These are phyloP conservation scores for Powellomyces hirtus DNA, from an alignment of 192 early-diverging fungal genomes.

Conservation along the genomic window DNA sequence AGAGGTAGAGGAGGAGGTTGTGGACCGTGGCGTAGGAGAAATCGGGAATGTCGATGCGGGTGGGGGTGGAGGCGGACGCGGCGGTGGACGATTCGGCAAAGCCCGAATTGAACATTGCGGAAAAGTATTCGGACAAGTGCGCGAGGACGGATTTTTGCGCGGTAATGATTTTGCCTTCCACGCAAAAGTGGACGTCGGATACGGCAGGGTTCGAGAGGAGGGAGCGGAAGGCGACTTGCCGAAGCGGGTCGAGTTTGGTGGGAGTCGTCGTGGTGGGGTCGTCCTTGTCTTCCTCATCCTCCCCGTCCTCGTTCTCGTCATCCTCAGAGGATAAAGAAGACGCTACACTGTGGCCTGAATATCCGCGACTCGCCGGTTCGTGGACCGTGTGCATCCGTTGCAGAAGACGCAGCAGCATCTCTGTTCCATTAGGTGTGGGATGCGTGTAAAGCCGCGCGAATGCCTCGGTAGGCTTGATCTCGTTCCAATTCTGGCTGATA, in stretches of 20 bases:
- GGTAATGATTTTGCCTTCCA: conserved; percentile 23
- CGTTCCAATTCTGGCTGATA: background rate
- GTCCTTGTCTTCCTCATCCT: too few relatives aligned
- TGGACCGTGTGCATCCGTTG: background rate
- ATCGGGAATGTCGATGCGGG: conserved; percentile 12
- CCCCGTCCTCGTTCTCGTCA: too few relatives aligned
- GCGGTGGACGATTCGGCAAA: background rate
- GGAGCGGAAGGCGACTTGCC: conserved; percentile 18
- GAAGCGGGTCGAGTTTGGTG: background rate
- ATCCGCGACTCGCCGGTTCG: background rate
- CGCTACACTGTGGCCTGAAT: background rate
- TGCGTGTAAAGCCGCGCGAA: background rate
- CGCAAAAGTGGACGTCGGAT: conserved; percentile 28
- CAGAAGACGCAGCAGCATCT: background rate
- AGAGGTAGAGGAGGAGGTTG: conserved; percentile 26
- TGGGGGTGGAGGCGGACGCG: background rate
- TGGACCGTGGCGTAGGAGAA: conserved; percentile 24
- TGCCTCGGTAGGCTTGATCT: background rate
- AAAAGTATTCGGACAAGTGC: conserved; percentile 25
- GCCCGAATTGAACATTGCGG: conserved; percentile 20
- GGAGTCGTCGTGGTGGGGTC: background rate
- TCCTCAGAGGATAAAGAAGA: too few relatives aligned
- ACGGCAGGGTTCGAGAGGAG: conserved; percentile 23
- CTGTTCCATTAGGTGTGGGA: background rate
- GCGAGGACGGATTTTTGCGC: conserved; percentile 31